Base-by-base conservation (phyloP, 306 rosid species). In the Cicer cuneatum region DNA sequence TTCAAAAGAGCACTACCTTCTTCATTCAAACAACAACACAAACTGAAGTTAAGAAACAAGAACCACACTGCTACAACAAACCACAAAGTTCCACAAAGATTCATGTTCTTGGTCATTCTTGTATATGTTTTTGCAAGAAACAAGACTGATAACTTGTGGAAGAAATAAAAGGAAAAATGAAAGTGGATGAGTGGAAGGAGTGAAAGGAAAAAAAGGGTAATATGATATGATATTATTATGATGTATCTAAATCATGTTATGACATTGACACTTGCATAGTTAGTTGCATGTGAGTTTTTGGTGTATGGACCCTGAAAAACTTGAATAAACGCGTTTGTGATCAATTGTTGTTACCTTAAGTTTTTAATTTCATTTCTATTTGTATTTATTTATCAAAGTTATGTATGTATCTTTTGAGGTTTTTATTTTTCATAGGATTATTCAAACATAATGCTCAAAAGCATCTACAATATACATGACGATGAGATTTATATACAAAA, bases 1-100 rank as follows among this genome's bases (percentile, higher is more conserved):
- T 82, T 91, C 89, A 93, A 72, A 74, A 93, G 92, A 77, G 90
- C 85, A 56, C 84, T 84, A 88, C 96, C 98, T 86, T 93, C 96
- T 76, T 86, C 90, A 73, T 90, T 90, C 74, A 90, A 76, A 73
- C 89, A 84, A 84, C 86, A 85, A 73, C 95, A 90, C 24, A 86
- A 78, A 76, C 46, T 68, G 62, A 85, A 83, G 80, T 76, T 85
- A 66, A 79, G 86, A 80, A 79, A 53, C 86, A 87, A 75, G 14
- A 93, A 80, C 46, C 81, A 79, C 19, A 70, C 16, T 10, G 66
- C 64, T 69, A 85, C 64, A 79, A 85, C 60, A 79, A 84, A 41
- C 18, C 62, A 73, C 59, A 65, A 49, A 59, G 78, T 18, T 21
- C 49, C 38, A 35, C 41, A 66, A 48, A 81, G 76, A 61, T 82